These are phyloP conservation scores for Lactarius trivialis DNA, from an alignment of 768 basidiomycete genomes.

Conservation along the genomic window DNA sequence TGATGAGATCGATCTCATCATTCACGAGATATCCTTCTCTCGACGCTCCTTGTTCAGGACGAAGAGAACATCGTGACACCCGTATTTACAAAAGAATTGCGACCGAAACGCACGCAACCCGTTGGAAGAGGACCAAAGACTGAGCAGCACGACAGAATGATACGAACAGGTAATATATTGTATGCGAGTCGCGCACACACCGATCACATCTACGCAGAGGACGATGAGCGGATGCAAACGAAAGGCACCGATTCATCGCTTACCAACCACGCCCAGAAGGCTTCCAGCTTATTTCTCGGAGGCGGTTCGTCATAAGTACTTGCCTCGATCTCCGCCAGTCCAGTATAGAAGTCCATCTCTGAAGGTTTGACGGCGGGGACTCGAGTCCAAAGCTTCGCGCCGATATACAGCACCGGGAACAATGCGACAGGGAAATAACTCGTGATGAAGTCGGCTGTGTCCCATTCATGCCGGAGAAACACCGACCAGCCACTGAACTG, in stretches of 20 bases:
- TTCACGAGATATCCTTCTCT: background rate
- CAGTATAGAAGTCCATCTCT: conserved; percentile 82
- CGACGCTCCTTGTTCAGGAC: background rate
- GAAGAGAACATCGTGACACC: background rate
- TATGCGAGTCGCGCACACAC: background rate
- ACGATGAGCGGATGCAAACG: background rate
- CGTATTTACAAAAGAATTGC: background rate
- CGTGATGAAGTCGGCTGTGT: conserved; percentile 65
- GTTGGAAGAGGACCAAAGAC: background rate
- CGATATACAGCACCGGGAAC: conserved; percentile 71
- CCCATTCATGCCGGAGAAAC: conserved; percentile 50
- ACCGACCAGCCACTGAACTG: conserved; percentile 46
- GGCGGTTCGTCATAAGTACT: conserved; percentile 54
- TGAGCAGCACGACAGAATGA: background rate
- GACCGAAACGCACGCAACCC: background rate
- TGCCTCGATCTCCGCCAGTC: conserved; percentile 36
- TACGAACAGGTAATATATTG: background rate
- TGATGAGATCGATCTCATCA: background rate
- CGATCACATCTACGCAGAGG: conserved; percentile 8
- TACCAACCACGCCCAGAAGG: conserved; percentile 77
- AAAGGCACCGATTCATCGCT: conserved; percentile 28
- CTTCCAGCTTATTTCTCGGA: conserved; percentile 59
- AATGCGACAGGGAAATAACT: conserved; percentile 65
- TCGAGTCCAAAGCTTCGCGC: conserved; percentile 49
- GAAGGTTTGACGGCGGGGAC: conserved; percentile 39